Evolutionary conservation across 768 basidiomycete genomes (phyloP), one percentile per base, ranked within the genome.

Genomic region (Lactarius sp.): DNA sequence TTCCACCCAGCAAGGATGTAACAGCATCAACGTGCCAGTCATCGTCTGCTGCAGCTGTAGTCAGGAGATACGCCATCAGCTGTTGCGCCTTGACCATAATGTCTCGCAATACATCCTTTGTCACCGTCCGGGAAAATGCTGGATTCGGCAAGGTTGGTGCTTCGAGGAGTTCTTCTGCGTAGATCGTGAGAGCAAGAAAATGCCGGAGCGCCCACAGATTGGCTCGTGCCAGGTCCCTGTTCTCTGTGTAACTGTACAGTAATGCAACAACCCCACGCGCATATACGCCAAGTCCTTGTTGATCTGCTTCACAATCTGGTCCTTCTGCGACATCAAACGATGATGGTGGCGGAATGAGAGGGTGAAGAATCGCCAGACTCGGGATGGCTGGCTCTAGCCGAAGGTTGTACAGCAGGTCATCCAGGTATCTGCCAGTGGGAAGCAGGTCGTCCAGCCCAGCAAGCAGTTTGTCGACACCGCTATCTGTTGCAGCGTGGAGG

Each of bases 181-280:
- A 86, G 6, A 85, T 71, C 1, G 79, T 77, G 27, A 93, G 77
- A 0, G 83, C 79, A 9, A 90, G 73, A 59, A 93, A 76, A 70
- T 93, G 89, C 9, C 83, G 81, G 5, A 98, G 71, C 0, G 83
- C 80, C 86, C 88, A 89, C 0, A 84, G 68, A 56, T 88, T 81
- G 16, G 76, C 74, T 55, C 78, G 82, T 4, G 87, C 84, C 1
- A 81, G 66, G n/a, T 81, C 76, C 42, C 91, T 84, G 67, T 92
- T 83, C 6, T 81, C 76, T 5, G 76, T 68, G 61, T 92, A 76
- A 33, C 83, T 71, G 1, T 80, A 75, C 2, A 92, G 72, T 5
- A 91, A 73, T 0, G 84, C 85, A 41, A 74, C 72, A 13, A 85
- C 78, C 5, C 79, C 75, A 18, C 94, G 84, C 2, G 86, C 84